Conservation (phyloP, 768 basidiomycete species). For the Coprinellus micaceus region DNA sequence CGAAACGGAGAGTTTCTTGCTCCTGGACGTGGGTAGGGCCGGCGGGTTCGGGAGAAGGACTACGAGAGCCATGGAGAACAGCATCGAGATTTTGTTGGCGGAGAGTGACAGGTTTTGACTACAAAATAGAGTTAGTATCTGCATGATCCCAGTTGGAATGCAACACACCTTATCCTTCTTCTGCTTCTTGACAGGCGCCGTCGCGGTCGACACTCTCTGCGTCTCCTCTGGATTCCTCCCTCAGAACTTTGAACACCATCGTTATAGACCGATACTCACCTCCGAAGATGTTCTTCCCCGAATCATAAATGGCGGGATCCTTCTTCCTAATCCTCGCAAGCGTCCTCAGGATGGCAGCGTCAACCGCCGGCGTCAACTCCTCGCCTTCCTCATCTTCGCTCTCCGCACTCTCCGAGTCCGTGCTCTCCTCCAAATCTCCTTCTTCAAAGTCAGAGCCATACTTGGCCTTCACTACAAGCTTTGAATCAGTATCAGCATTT, state of each 20-base stretch:
- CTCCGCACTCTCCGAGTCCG: conserved; percentile 74
- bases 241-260: conserved; percentile 1
- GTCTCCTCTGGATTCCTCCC: conserved; percentile 55
- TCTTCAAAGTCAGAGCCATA: conserved; percentile 73
- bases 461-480: conserved; percentile 87
- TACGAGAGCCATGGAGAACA: conserved; percentile 52
- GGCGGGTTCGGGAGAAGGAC: conserved; percentile 53
- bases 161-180: conserved; percentile 50
- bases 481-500: conserved; percentile 1
- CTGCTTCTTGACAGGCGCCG: conserved; percentile 22
- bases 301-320: conserved; percentile 83
- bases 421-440: conserved; percentile 43
- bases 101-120: conserved; percentile 73
- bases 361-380: conserved; percentile 88
- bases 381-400: conserved; percentile 94
- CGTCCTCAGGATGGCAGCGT: conserved; percentile 91
- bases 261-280: conserved; percentile 40
- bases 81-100: conserved; percentile 70
- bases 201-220: conserved; percentile 33
- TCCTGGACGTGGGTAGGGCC: conserved; percentile 73
- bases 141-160: too few relatives aligned
- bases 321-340: conserved; percentile 77
- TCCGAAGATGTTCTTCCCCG: conserved; percentile 68
- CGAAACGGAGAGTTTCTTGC: conserved; percentile 67
- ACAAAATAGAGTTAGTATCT: not conserved